These are phyloP conservation scores for Filosporella fistucella DNA, from an alignment of 495 filamentous ascomycete species.

Conservation along the genomic window DNA sequence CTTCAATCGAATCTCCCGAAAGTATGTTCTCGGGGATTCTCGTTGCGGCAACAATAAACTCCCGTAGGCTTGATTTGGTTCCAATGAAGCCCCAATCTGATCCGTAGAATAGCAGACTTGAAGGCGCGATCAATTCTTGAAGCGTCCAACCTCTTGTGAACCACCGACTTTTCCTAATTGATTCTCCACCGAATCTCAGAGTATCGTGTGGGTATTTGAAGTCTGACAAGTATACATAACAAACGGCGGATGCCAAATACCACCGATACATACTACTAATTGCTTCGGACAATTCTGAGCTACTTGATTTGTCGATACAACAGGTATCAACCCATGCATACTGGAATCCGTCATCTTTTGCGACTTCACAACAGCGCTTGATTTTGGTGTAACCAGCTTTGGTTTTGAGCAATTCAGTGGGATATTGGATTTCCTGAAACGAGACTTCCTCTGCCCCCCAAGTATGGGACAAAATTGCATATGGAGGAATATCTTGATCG, in stretches of 20 bases:
- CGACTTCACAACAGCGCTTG: constrained; percentile 10
- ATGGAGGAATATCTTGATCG: constrained; percentile 15
- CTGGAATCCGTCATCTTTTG: constrained; percentile 15
- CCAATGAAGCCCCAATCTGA: not conserved
- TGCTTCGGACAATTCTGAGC: constrained; percentile 31
- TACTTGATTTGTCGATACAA: constrained; percentile 31
- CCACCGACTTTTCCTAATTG: not conserved
- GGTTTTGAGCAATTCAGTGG: not conserved
- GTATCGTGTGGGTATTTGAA: not conserved
- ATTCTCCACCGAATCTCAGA: not conserved
- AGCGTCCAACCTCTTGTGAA: constrained; percentile 2
- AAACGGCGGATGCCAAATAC: constrained; percentile 16
- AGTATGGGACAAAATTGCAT: constrained; percentile 31
- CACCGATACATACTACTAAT: constrained; percentile 37
- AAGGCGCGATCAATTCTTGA: not conserved
- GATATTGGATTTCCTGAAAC: constrained; percentile 22
- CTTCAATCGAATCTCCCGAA: not conserved
- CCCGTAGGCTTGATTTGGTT: not conserved
- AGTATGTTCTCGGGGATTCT: not conserved
- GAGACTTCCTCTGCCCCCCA: constrained; percentile 26
- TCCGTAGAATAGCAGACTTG: not conserved
- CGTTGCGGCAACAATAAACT: not conserved
- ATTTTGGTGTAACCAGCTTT: constrained; percentile 26
- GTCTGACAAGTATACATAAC: constrained; percentile 17
- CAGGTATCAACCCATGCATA: constrained; percentile 41